Evolutionary conservation across 768 basidiomycete genomes (phyloP), one percentile per base, ranked within the genome.

Genomic region (Kwoniella dendrophila): DNA sequence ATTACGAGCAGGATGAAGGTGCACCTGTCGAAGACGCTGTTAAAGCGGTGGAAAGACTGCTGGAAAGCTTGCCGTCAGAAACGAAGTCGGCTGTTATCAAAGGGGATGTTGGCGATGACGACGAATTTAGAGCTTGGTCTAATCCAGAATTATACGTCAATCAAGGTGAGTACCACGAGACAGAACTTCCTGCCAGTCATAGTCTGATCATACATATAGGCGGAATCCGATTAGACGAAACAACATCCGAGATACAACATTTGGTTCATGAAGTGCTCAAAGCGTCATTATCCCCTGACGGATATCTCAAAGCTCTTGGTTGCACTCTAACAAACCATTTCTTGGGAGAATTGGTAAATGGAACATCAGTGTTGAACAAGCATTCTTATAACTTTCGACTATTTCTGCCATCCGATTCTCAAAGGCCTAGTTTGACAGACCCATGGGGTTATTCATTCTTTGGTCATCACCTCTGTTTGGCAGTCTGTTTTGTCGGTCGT

Each of bases 391-490:
- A 76, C 56, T 70, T 76, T 41, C 63, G 71, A 24, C 56, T 72
- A 18, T 70, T 72, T 40, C 44, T 60, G 16, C 50, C 44, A 4
- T 26, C 56, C 10, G 56, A 60, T 4, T 40, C 43, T 12, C 38
- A 59, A 4, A n/a, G 18, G 6, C 68, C 69, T 3, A 65, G 56
- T 11, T 47, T 62, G 10, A 67, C 64, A 10, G 48, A 30, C 1
- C 70, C 70, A 4, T 74, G 74, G 74, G 74, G 74, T 0, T 76
- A 47, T 33, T 63, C 69, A 11, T 70, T 76, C 53, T 76, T 74
- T 52, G 74, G 74, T 16, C 74, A 76, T 47, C 74, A 76, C 62
- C 67, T 76, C 7, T 76, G 74, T 56, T 55, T 76, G 26, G 60
- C 71, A 33, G 70, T 76, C 50, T 63, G 63, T 32, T 71, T 76